Percentiles rank a stretch among this genome's conserved stretches.
Conservation (phyloP, 2,329 filamentous ascomycete genomes). For the Grosmannia serpens region DNA sequence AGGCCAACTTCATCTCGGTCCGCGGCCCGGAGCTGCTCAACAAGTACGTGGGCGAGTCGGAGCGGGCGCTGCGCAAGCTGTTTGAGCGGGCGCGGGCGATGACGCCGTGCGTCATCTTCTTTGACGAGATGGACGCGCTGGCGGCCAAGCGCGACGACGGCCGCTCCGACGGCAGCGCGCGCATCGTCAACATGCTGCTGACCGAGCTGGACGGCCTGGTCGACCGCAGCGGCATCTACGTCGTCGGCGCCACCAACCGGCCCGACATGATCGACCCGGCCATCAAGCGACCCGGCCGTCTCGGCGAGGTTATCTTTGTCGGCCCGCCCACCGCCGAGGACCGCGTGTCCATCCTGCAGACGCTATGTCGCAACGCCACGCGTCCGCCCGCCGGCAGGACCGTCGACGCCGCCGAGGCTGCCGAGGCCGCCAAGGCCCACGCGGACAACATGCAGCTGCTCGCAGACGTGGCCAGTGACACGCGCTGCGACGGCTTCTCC, state of each 20-base stretch:
- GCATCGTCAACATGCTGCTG: slow-evolving; percentile 89
- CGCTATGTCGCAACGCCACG: slow-evolving; percentile 44
- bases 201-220: slow-evolving; percentile 86
- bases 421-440: not conserved
- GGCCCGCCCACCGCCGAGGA: slow-evolving; percentile 67
- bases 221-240: slow-evolving; percentile 74
- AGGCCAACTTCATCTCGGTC: slow-evolving; percentile 96
- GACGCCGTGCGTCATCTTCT: slow-evolving; percentile 90
- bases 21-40: slow-evolving; percentile 94
- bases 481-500: slow-evolving; percentile 65
- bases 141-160: slow-evolving; percentile 72
- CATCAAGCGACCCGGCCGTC: slow-evolving; percentile 80
- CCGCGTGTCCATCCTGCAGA: slow-evolving; percentile 73
- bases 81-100: slow-evolving; percentile 80
- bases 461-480: slow-evolving; percentile 52
- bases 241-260: slow-evolving; percentile 89
- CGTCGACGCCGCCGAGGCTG: slow-evolving; percentile 6
- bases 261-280: slow-evolving; percentile 95
- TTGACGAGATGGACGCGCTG: slow-evolving; percentile 85
- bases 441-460: slow-evolving; percentile 37
- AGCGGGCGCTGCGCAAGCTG: slow-evolving; percentile 83
- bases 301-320: slow-evolving; percentile 72
- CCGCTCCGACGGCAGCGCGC: slow-evolving; percentile 62
- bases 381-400: slow-evolving; percentile 13
- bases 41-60: slow-evolving; percentile 95